These are phyloP conservation scores for Chrysosporium queenslandicum DNA, from an alignment of 2,329 filamentous ascomycete genomes.

Conservation along the genomic window DNA sequence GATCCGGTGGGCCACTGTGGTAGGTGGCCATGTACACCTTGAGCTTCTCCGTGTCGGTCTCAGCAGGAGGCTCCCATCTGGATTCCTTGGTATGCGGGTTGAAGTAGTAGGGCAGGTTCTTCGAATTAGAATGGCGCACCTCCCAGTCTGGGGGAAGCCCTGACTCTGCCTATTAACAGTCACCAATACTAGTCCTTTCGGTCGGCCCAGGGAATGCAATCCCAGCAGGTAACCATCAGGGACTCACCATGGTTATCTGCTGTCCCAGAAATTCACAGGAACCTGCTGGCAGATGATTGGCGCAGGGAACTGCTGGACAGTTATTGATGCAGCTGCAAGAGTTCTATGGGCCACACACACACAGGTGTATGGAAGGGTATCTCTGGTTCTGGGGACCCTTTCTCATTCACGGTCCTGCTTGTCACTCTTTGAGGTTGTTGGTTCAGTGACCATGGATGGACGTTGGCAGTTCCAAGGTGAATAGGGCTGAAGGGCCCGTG, in stretches of 20 bases:
- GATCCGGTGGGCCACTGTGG: slow-evolving; percentile 51
- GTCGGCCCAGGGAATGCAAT: not conserved
- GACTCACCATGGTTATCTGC: slow-evolving; percentile 11
- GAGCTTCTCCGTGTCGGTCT: slow-evolving; percentile 81
- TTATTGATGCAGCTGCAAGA: not conserved
- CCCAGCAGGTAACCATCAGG: slow-evolving; percentile 2
- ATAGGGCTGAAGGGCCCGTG: slow-evolving; percentile 9
- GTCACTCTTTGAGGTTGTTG: no score
- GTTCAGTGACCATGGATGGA: not conserved
- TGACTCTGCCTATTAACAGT: slow-evolving; percentile 50
- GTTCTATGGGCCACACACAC: not conserved
- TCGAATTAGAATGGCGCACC: slow-evolving; percentile 94
- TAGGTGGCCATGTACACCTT: slow-evolving; percentile 88
- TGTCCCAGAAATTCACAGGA: not conserved
- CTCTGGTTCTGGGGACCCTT: not conserved
- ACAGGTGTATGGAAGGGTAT: not conserved
- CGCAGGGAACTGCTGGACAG: not conserved
- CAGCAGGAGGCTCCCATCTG: slow-evolving; percentile 84
- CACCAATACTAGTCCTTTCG: slow-evolving; percentile 5
- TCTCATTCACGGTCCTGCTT: no score
- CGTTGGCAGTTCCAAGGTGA: not conserved
- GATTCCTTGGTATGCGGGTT: slow-evolving; percentile 77
- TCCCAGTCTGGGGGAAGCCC: slow-evolving; percentile 85
- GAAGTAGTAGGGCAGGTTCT: slow-evolving; percentile 99
- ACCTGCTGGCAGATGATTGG: not conserved